Percentiles rank a stretch among this genome's conserved stretches.
Evolutionary conservation across 768 basidiomycete genomes (phyloP).

Genomic region (Mycena venus): DNA sequence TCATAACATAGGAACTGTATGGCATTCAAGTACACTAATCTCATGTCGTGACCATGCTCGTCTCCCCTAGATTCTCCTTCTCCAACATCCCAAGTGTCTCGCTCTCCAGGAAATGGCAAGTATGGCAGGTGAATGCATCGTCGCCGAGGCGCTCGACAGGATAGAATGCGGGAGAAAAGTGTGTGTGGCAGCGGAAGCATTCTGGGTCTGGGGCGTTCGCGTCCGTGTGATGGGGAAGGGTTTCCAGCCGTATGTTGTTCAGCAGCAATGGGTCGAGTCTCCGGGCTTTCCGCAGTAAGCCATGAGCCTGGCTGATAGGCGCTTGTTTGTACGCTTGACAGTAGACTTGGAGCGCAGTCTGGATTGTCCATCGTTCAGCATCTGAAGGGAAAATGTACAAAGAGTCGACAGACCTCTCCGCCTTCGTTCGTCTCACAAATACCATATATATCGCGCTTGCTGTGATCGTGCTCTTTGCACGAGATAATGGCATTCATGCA

Average conservation of each 20-base stretch:
- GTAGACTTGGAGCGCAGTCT: conserved; percentile 94
- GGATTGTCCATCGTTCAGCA: background rate
- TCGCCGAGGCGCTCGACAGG: conserved; percentile 40
- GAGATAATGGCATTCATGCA: conserved; percentile 83
- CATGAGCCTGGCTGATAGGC: conserved; percentile 79
- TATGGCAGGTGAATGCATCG: conserved; percentile 52
- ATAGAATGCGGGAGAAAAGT: conserved; percentile 85
- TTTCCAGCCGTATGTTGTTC: conserved; percentile 58
- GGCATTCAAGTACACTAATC: conserved; percentile 39
- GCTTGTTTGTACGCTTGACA: conserved; percentile 89
- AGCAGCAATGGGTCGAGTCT: conserved; percentile 80
- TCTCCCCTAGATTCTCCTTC: conserved; percentile 47
- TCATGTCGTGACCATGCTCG: conserved; percentile 22
- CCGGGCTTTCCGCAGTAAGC: conserved; percentile 89
- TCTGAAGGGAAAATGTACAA: background rate
- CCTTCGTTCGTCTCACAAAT: conserved; percentile 89
- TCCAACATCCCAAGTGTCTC: conserved; percentile 32
- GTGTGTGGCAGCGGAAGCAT: conserved; percentile 75
- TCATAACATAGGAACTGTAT: conserved; percentile 40
- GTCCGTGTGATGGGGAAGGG: conserved; percentile 31
- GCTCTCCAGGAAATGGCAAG: conserved; percentile 58
- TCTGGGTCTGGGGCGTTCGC: conserved; percentile 49
- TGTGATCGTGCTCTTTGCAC: conserved; percentile 82
- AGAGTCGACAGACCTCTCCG: conserved; percentile 72
- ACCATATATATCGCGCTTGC: conserved; percentile 79